These are phyloP conservation scores for Groenewaldozyma tartarivorans DNA, from an alignment of 805 yeast genomes.

Conservation along the genomic window DNA sequence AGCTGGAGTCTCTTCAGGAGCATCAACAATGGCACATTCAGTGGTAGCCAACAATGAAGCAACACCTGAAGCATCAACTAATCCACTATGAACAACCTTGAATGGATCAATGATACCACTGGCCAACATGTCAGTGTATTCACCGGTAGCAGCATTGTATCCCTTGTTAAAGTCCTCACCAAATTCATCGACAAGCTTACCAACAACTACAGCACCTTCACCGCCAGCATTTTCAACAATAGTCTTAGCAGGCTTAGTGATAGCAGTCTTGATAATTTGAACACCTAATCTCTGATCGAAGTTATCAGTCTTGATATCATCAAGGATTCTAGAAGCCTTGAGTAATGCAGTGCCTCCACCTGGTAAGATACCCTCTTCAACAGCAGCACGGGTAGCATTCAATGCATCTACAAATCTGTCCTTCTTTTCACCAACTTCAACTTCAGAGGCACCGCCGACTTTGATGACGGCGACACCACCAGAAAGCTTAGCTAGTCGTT, in stretches of 20 bases:
- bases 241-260: conserved; percentile 90
- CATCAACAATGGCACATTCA: conserved; percentile 96
- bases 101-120: conserved; percentile 98
- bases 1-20: conserved; percentile 65
- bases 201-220: conserved; percentile 94
- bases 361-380: conserved; percentile 96
- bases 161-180: conserved; percentile 78
- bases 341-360: conserved; percentile 99
- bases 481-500: conserved; percentile 90
- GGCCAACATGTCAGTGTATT: conserved; percentile 90
- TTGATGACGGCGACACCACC: conserved; percentile 98
- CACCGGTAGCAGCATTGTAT: conserved; percentile 86
- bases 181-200: conserved; percentile 54
- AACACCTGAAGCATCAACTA: conserved; percentile 94
- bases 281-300: conserved; percentile 97
- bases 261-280: conserved; percentile 83
- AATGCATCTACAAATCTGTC: conserved; percentile 98
- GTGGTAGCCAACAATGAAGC: conserved; percentile 96
- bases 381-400: conserved; percentile 98
- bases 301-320: conserved; percentile 63
- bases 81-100: conserved; percentile 93
- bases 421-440: conserved; percentile 98
- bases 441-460: conserved; percentile 96
- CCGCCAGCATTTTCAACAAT: conserved; percentile 96
- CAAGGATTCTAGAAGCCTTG: conserved; percentile 78